Percentiles rank a stretch among this genome's conserved stretches.
phyloP scores from a whole-genome alignment of 2,329 filamentous ascomycete species.

The Penicillium sp. region DNA sequence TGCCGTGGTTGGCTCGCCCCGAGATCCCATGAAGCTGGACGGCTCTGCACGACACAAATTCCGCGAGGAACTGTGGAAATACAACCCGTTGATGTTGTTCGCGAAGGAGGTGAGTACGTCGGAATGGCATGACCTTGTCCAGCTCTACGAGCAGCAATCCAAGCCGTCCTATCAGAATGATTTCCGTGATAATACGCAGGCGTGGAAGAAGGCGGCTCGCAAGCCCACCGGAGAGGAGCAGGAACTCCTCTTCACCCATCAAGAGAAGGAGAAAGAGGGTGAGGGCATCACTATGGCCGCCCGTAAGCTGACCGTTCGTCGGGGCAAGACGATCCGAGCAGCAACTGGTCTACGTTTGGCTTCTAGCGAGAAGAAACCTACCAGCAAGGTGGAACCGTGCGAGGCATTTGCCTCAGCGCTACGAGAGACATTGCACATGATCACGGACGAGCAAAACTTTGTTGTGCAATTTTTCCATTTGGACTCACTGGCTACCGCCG shows the following conservation, averaged over 20 bases:
- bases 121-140: constrained; percentile 79
- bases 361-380: constrained; percentile 57
- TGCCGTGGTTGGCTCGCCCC: constrained; percentile 50
- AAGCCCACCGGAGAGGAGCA: constrained; percentile 76
- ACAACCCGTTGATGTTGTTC: constrained; percentile 84
- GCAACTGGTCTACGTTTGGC: constrained; percentile 47
- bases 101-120: constrained; percentile 77
- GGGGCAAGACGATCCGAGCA: constrained; percentile 71
- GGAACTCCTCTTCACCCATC: constrained; percentile 84
- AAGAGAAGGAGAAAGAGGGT: constrained; percentile 84
- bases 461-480: constrained; percentile 96
- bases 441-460: constrained; percentile 96
- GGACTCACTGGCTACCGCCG: constrained; percentile 75
- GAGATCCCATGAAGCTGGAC: constrained; percentile 64
- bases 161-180: constrained; percentile 78
- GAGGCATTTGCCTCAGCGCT: constrained; percentile 80
- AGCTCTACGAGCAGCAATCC: constrained; percentile 76
- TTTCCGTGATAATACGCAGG: constrained; percentile 73
- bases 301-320: constrained; percentile 88
- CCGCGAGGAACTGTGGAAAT: constrained; percentile 78
- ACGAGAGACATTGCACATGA: constrained; percentile 77
- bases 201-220: constrained; percentile 77
- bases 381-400: constrained; percentile 70
- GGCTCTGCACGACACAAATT: constrained; percentile 69
- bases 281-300: constrained; percentile 69